A percentile compares a stretch with the other conserved stretches of the same genome.
These are phyloP conservation scores for Aspergillus hiratsukae DNA, from an alignment of 2,329 filamentous ascomycete genomes.

Conservation along the genomic window DNA sequence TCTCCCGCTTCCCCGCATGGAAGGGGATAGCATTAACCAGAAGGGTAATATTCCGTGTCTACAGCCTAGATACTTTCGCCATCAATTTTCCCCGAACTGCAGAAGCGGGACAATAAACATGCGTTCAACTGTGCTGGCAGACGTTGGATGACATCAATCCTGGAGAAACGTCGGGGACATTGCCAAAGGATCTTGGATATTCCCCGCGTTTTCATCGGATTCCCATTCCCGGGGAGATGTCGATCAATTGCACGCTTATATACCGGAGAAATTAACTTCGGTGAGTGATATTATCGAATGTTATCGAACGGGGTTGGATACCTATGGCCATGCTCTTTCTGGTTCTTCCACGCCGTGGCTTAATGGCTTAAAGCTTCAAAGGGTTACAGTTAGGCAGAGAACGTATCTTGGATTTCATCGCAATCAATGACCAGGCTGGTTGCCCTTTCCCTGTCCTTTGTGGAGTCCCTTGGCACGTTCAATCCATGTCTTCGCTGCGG, in stretches of 20 bases:
- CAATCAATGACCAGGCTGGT: slow-evolving; percentile 11
- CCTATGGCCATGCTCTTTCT: neutral
- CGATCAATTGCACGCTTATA: neutral
- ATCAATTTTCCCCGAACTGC: neutral
- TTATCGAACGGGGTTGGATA: neutral
- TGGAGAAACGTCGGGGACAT: neutral
- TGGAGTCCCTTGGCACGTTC: slow-evolving; percentile 47
- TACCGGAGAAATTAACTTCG: neutral
- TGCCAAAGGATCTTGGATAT: too few relatives aligned
- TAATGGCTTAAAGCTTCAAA: neutral
- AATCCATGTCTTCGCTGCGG: slow-evolving; percentile 49
- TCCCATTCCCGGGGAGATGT: neutral
- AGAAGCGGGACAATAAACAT: neutral
- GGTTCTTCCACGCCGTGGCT: neutral
- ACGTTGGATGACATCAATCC: neutral
- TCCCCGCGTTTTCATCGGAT: too few relatives aligned
- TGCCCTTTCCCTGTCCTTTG: slow-evolving; percentile 42
- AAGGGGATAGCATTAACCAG: neutral
- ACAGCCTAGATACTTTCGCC: neutral
- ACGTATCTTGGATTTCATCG: slow-evolving; percentile 1
- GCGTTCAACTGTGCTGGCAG: neutral
- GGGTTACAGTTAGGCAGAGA: neutral
- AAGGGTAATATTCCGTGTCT: neutral
- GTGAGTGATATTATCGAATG: neutral
- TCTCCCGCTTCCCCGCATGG: neutral